These are phyloP conservation scores for Saccharomycopsis babjevae DNA, from an alignment of 805 yeast species.

Conservation along the genomic window DNA sequence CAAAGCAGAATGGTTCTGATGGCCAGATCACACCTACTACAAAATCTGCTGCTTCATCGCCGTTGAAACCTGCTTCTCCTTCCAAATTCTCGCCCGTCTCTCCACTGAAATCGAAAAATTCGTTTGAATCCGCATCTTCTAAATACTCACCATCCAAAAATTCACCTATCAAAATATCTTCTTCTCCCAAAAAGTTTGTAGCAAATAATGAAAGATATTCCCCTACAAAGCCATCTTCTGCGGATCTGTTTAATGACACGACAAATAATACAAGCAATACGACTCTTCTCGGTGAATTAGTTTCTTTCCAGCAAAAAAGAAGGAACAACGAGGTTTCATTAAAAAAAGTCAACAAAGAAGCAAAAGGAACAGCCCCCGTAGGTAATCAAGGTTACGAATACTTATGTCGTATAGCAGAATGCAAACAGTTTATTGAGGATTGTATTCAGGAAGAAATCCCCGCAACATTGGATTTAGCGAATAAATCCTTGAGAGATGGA, in stretches of 20 bases:
- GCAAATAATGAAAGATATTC: slow-evolving; percentile 15
- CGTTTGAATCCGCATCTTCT: neutral
- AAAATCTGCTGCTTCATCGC: neutral
- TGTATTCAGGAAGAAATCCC: slow-evolving; percentile 52
- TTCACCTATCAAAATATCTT: neutral
- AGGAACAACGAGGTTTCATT: slow-evolving; percentile 5
- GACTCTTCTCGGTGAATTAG: slow-evolving; percentile 6
- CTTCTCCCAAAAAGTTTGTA: slow-evolving; percentile 17
- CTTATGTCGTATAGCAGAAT: slow-evolving; percentile 69
- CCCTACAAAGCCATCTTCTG: neutral
- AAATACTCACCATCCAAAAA: neutral
- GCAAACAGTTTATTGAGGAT: slow-evolving; percentile 66
- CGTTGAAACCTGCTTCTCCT: neutral
- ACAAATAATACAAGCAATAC: neutral
- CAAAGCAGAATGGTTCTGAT: neutral
- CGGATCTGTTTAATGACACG: neutral
- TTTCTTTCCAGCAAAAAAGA: slow-evolving; percentile 5
- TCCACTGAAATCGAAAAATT: too few relatives aligned
- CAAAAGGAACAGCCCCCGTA: slow-evolving; percentile 8
- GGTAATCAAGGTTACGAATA: slow-evolving; percentile 55
- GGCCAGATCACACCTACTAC: neutral
- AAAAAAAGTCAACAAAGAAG: slow-evolving; percentile 5
- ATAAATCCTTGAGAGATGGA: slow-evolving; percentile 71
- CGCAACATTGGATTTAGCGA: slow-evolving; percentile 42
- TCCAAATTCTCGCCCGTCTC: too few relatives aligned